Evolutionary conservation across 352 stramenopile species (phyloP), one percentile per base, ranked within the genome.

Genomic region (Pythium grandisporangium): DNA sequence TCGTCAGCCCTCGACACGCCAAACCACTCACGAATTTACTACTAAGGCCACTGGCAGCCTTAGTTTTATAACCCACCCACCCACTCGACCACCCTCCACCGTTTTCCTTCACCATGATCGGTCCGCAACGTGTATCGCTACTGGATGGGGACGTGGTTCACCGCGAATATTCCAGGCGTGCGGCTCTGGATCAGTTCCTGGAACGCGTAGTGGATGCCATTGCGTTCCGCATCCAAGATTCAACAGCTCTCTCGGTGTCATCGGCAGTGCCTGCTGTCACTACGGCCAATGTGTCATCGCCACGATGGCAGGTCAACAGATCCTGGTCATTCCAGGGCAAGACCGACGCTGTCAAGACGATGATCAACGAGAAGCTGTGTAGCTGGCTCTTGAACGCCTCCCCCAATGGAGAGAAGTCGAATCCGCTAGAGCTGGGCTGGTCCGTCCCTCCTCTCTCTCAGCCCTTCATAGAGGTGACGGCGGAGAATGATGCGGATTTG

Each of bases 131-230:
- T 23, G 55, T 49, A 13, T 77, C 64, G 8, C 24, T 72, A 16
- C 46, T 75, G 14, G 55, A 65, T 27, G 58, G 58, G 30, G 42
- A 58, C 11, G 37, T 68, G 10, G 25, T 63, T 19, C 59, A 36
- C 5, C 62, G 59, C 10, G 42, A 56, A 2, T 38, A 42, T 27
- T 51, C 52, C 16, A 54, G 47, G 8, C 51, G 41, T 7, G 37
- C 41, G 8, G 22, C 26, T 6, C 33, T 79, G 8, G 53, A 71
- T 16, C 51, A 63, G 12, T 54, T 63, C n/a, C 48, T 74, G 6
- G 61, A 57, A 30, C 53, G 34, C 30, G 32, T 79, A 14, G 59
- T 76, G 27, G 61, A 56, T 16, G 30, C 42, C 3, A 51, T 74
- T 33, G 52, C 63, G 23, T 78, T 78, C 36, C 57, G 60, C 30